These are phyloP conservation scores for Colletotrichum noveboracense DNA, from an alignment of 2,329 filamentous ascomycete species.

Conservation along the genomic window DNA sequence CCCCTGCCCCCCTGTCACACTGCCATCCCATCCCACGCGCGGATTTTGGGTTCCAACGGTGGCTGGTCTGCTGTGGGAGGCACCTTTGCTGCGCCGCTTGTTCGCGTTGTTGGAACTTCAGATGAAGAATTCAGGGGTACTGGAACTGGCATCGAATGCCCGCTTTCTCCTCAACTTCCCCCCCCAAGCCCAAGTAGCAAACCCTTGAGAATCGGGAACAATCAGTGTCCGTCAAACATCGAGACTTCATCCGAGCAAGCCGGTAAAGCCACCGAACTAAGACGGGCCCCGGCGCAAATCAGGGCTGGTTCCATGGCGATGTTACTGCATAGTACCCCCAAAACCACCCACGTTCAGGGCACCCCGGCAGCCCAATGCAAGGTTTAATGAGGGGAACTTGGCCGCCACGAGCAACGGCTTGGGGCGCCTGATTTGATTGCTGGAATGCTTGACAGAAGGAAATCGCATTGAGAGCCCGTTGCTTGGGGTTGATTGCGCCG, in stretches of 20 bases:
- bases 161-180: neutral
- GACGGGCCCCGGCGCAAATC: neutral
- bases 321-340: neutral
- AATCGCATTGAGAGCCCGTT: neutral
- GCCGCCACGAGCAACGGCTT: neutral
- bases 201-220: neutral
- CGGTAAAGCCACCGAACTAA: neutral
- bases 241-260: neutral
- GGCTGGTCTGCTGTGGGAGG: neutral
- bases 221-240: neutral
- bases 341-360: neutral
- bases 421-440: neutral
- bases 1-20: neutral
- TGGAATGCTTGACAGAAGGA: neutral
- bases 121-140: neutral
- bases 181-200: neutral
- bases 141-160: neutral
- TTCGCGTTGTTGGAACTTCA: neutral
- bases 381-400: constrained; percentile 6
- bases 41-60: neutral
- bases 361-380: neutral
- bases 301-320: neutral
- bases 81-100: neutral
- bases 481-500: neutral
- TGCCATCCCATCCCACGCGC: neutral